These are phyloP conservation scores for Aspergillus haitiensis DNA, from an alignment of 495 filamentous ascomycete species.

Conservation along the genomic window DNA sequence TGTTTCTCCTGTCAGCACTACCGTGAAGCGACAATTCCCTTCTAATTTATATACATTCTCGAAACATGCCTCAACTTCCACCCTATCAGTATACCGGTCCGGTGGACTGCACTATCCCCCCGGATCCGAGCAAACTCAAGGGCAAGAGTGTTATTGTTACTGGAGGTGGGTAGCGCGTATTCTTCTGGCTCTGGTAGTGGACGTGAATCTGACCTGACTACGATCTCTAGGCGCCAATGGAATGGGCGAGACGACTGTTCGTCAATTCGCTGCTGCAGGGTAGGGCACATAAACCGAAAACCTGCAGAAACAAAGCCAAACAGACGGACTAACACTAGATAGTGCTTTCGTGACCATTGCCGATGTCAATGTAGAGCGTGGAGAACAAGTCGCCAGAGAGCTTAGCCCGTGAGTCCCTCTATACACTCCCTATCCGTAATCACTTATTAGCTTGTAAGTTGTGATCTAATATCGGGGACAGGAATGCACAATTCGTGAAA, in stretches of 20 bases:
- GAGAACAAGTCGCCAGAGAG: constrained; percentile 26
- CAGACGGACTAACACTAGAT: neutral
- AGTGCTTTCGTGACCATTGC: constrained; percentile 39
- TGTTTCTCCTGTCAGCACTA: neutral
- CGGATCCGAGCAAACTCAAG: constrained; percentile 18
- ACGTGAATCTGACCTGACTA: neutral
- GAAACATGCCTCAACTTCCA: constrained; percentile 25
- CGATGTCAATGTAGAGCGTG: constrained; percentile 35
- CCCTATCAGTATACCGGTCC: constrained; percentile 28
- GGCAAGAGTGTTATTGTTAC: constrained; percentile 36
- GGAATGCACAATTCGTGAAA: constrained; percentile 26
- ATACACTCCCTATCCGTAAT: too few species aligned
- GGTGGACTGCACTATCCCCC: constrained; percentile 27
- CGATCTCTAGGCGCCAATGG: constrained; percentile 38
- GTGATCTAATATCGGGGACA: neutral
- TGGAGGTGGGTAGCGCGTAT: constrained; percentile 7
- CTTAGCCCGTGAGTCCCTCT: constrained; percentile 17
- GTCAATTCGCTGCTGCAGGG: constrained; percentile 33
- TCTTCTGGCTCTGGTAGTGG: neutral
- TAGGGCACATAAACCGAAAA: neutral
- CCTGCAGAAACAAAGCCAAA: neutral
- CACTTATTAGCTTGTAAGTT: neutral
- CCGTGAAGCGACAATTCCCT: too few species aligned
- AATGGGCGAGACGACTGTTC: constrained; percentile 42
- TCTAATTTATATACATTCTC: neutral